These are phyloP conservation scores for Taiozyma sp. DNA, from an alignment of 1,139 yeast genomes.

Conservation along the genomic window DNA sequence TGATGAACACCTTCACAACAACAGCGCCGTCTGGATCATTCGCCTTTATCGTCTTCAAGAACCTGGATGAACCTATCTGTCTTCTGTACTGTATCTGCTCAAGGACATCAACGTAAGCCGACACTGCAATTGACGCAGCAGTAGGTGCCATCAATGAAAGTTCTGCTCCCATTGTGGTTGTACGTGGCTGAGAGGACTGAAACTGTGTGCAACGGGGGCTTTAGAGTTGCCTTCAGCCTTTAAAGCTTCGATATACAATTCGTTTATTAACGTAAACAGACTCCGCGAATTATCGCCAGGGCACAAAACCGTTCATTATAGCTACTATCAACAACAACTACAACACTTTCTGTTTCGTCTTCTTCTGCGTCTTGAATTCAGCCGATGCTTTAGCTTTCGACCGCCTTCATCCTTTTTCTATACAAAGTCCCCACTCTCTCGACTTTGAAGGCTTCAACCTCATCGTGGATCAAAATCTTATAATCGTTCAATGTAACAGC, in stretches of 20 bases:
- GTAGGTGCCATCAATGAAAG: conserved; percentile 83
- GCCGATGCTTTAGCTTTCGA: background rate
- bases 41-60: conserved; percentile 82
- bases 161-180: conserved; percentile 71
- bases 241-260: too few relatives aligned
- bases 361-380: background rate
- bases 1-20: conserved; percentile 76
- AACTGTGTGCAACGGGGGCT: background rate
- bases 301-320: background rate
- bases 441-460: conserved; percentile 34
- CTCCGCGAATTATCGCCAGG: background rate
- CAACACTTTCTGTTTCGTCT: background rate
- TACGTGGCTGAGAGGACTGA: background rate
- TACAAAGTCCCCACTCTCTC: conserved; percentile 15
- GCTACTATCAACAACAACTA: background rate
- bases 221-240: background rate
- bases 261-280: background rate
- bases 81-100: conserved; percentile 69
- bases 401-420: background rate
- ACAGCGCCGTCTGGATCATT: conserved; percentile 61
- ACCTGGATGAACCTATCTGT: conserved; percentile 66
- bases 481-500: conserved; percentile 35
- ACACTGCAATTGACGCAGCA: conserved; percentile 87
- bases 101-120: conserved; percentile 81
- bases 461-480: conserved; percentile 40